phyloP scores from a whole-genome alignment of 805 yeast species.

The Ogataea angusta region DNA sequence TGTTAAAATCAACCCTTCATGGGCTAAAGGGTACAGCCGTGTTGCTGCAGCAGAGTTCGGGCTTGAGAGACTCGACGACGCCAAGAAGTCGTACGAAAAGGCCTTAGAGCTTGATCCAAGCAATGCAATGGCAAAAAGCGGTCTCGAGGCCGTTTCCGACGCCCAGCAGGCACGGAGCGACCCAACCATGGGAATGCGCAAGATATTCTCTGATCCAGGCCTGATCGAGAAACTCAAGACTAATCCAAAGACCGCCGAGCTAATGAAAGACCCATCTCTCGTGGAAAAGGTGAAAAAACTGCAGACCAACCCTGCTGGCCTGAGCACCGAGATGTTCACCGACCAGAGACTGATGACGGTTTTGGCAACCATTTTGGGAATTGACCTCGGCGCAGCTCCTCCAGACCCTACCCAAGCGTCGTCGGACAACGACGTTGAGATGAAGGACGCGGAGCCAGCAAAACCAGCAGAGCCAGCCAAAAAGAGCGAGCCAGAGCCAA shows the following conservation, averaged over 20 bases:
- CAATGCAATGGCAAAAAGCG: conserved; percentile 85
- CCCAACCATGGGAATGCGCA: conserved; percentile 74
- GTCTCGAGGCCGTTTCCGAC: conserved; percentile 65
- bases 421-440: conserved; percentile 24
- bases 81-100: conserved; percentile 66
- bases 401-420: conserved; percentile 19
- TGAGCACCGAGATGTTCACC: conserved; percentile 63
- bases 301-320: conserved; percentile 70
- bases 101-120: conserved; percentile 77
- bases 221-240: conserved; percentile 68
- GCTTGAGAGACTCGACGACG: conserved; percentile 73
- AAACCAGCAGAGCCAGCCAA: conserved; percentile 24
- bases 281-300: conserved; percentile 63
- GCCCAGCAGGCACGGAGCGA: conserved; percentile 36
- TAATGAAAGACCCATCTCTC: conserved; percentile 83
- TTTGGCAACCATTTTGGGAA: conserved; percentile 81
- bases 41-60: conserved; percentile 92
- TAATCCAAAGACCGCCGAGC: conserved; percentile 84
- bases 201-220: conserved; percentile 77
- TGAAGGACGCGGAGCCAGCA: conserved; percentile 28
- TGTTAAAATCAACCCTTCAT: conserved; percentile 71
- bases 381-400: conserved; percentile 52
- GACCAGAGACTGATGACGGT: conserved; percentile 89
- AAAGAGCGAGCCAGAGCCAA: conserved; percentile 29
- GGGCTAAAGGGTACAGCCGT: conserved; percentile 96